Evolutionary conservation across 495 filamentous ascomycete genomes (phyloP).

Genomic region (Annulohypoxylon maeteangense): DNA sequence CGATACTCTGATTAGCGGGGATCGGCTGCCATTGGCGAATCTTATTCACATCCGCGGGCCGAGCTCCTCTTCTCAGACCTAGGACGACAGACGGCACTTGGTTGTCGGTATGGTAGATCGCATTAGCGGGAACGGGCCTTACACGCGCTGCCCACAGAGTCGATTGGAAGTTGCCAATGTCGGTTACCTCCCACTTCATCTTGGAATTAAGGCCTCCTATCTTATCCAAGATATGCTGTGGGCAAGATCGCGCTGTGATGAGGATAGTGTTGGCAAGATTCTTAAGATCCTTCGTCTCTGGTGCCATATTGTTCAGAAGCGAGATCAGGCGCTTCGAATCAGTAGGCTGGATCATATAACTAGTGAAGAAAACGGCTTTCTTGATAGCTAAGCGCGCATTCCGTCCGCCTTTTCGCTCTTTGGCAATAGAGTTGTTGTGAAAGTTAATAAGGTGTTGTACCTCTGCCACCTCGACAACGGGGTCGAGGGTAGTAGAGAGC

Average conservation of each 20-base stretch:
- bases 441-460: constrained; percentile 89
- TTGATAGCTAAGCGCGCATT: constrained; percentile 72
- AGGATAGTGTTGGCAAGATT: constrained; percentile 90
- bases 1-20: constrained; percentile 69
- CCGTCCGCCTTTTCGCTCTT: constrained; percentile 43
- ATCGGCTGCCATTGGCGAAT: constrained; percentile 89
- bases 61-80: constrained; percentile 74
- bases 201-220: constrained; percentile 86
- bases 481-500: constrained; percentile 77
- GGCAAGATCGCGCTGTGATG: constrained; percentile 80
- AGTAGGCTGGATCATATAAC: constrained; percentile 79
- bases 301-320: constrained; percentile 69
- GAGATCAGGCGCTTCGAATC: constrained; percentile 76
- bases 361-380: constrained; percentile 92
- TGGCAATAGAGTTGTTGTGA: constrained; percentile 79
- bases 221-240: constrained; percentile 74
- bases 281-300: constrained; percentile 73
- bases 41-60: constrained; percentile 80
- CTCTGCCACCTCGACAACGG: constrained; percentile 82
- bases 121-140: constrained; percentile 71
- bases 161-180: constrained; percentile 76
- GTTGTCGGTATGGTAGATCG: constrained; percentile 78
- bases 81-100: constrained; percentile 78
- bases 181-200: constrained; percentile 84
- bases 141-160: constrained; percentile 88